These are phyloP conservation scores for Akanthomyces lecanii DNA, from an alignment of 2,329 filamentous ascomycete genomes.

Conservation along the genomic window DNA sequence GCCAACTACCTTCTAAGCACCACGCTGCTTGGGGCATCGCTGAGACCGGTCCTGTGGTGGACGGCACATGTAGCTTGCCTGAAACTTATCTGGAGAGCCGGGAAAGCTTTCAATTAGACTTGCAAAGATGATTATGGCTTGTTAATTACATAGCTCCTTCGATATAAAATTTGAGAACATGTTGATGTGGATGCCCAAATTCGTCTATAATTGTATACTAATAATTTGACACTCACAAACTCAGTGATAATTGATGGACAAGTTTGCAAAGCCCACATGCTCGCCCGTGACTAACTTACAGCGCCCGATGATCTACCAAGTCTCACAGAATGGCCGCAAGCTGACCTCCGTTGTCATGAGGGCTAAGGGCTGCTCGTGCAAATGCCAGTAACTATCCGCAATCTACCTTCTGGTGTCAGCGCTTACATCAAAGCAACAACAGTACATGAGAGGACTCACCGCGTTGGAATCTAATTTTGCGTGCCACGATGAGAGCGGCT, in stretches of 20 bases:
- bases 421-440: neutral
- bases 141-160: too few relatives aligned
- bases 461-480: constrained; percentile 15
- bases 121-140: neutral
- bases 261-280: too few relatives aligned
- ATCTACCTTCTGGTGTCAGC: constrained; percentile 2
- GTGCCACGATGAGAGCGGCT: constrained; percentile 16
- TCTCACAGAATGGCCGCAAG: constrained; percentile 14
- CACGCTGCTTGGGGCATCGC: neutral
- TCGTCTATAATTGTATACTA: too few relatives aligned
- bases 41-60: constrained; percentile 12
- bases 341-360: constrained; percentile 6
- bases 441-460: neutral
- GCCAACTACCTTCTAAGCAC: neutral
- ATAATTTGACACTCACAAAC: too few relatives aligned
- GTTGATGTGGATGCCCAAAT: too few relatives aligned
- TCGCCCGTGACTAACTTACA: neutral
- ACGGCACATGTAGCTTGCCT: constrained; percentile 3
- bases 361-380: constrained; percentile 9
- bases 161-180: too few relatives aligned
- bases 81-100: constrained; percentile 14
- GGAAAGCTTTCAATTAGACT: neutral
- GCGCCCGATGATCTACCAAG: neutral
- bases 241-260: too few relatives aligned
- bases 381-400: constrained; percentile 17